Evolutionary conservation across 1,284 basidiomycete species (phyloP).

Genomic region (Ustilago crameri): DNA sequence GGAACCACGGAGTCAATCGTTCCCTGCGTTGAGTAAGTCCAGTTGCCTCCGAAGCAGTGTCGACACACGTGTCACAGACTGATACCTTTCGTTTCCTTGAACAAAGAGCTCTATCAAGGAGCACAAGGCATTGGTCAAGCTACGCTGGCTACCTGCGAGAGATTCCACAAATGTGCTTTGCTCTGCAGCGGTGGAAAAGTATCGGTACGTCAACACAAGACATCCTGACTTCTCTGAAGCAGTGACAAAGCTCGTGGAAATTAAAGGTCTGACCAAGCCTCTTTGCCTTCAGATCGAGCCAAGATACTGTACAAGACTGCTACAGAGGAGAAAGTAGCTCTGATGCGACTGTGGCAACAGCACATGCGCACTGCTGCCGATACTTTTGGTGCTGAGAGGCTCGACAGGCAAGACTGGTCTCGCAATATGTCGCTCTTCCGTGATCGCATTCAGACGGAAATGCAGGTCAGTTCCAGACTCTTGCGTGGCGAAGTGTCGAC

Average conservation of each 20-base stretch:
- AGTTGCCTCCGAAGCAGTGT: background rate
- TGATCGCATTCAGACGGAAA: conserved; percentile 2
- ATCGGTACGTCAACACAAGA: conserved; percentile 10
- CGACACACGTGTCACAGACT: background rate
- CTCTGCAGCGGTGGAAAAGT: conserved; percentile 36
- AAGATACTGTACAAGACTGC: conserved; percentile 26
- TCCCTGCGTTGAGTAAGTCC: conserved; percentile 27
- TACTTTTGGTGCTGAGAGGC: conserved; percentile 4
- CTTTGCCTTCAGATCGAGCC: conserved; percentile 14
- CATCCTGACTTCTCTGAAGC: too few relatives aligned
- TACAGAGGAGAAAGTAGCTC: conserved; percentile 15
- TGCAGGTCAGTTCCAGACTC: too few relatives aligned
- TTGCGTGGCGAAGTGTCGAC: too few relatives aligned
- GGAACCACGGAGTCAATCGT: background rate
- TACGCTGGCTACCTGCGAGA: conserved; percentile 50
- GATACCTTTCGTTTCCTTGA: background rate
- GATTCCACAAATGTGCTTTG: conserved; percentile 40
- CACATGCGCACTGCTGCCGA: conserved; percentile 1
- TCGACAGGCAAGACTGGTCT: conserved; percentile 17
- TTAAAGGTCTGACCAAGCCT: background rate
- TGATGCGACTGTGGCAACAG: conserved; percentile 13
- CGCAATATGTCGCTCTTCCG: background rate
- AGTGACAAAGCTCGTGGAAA: too few relatives aligned
- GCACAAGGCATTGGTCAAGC: conserved; percentile 40
- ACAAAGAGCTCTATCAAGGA: conserved; percentile 33